phyloP scores from a whole-genome alignment of 371 early-diverging fungal genomes.

The Apophysomyces ossiformis region DNA sequence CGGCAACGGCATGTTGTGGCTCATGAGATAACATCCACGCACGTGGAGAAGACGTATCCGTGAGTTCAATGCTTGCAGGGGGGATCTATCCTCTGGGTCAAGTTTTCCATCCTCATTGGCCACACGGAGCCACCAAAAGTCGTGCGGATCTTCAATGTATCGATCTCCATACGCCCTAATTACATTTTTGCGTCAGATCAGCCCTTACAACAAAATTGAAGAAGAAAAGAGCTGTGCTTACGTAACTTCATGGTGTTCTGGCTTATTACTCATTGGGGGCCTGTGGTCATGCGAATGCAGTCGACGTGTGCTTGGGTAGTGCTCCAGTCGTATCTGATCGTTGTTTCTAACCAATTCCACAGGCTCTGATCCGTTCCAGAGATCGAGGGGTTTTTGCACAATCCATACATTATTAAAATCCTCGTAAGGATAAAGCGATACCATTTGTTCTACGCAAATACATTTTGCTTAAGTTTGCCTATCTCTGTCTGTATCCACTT shows the following conservation, averaged over 20 bases:
- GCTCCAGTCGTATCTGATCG: constrained; percentile 78
- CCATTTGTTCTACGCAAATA: constrained; percentile 78
- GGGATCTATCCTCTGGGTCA: constrained; percentile 24
- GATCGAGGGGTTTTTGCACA: constrained; percentile 49
- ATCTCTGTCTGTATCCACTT: constrained; percentile 22
- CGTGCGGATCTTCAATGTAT: constrained; percentile 24
- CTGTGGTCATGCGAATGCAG: constrained; percentile 89
- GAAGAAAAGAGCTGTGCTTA: constrained; percentile 18
- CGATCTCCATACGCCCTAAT: constrained; percentile 37
- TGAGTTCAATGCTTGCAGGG: constrained; percentile 39
- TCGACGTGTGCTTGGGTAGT: constrained; percentile 68
- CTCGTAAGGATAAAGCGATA: constrained; percentile 88
- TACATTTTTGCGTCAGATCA: neutral
- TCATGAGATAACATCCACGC: constrained; percentile 39
- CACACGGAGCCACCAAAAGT: constrained; percentile 36
- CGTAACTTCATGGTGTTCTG: constrained; percentile 45
- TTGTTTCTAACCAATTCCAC: constrained; percentile 60
- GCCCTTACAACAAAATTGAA: constrained; percentile 19
- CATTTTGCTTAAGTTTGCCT: neutral
- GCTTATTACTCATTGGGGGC: constrained; percentile 34
- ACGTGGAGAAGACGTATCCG: constrained; percentile 73
- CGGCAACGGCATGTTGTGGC: constrained; percentile 28
- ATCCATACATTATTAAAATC: constrained; percentile 92
- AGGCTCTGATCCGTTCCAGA: constrained; percentile 37
- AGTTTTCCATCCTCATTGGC: constrained; percentile 18